These are phyloP conservation scores for Fimicolochytrium jonesii DNA, from an alignment of 192 early-diverging fungal genomes.

Conservation along the genomic window DNA sequence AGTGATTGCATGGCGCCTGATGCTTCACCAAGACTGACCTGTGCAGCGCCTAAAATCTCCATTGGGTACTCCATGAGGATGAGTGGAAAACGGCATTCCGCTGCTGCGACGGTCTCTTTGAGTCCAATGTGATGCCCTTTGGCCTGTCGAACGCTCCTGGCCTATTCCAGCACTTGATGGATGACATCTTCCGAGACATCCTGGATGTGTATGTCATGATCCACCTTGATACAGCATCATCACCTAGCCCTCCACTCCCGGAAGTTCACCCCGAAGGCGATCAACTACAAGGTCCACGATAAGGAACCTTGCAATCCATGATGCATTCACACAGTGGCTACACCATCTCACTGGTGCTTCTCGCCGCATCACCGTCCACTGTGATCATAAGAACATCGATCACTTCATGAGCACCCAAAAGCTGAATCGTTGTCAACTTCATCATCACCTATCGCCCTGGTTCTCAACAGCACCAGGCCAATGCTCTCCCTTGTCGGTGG, in stretches of 20 bases:
- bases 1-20: too few species aligned
- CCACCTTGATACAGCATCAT: conserved; percentile 44
- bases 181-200: conserved; percentile 38
- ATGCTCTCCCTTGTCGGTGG: background rate
- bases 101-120: conserved; percentile 41
- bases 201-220: conserved; percentile 13
- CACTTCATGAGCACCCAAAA: conserved; percentile 26
- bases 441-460: background rate
- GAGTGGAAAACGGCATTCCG: too few species aligned
- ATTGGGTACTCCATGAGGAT: too few species aligned
- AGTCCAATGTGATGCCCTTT: conserved; percentile 58
- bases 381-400: conserved; percentile 40
- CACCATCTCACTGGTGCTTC: conserved; percentile 28
- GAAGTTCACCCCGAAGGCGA: too few species aligned
- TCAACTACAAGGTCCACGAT: conserved; percentile 35
- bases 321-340: conserved; percentile 33
- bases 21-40: too few species aligned
- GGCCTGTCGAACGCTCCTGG: conserved; percentile 57
- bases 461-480: background rate
- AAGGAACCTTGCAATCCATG: conserved; percentile 42
- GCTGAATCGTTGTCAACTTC: conserved; percentile 29
- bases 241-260: too few species aligned
- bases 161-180: conserved; percentile 48
- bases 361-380: conserved; percentile 22
- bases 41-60: too few species aligned